Conservation (phyloP, 2,329 filamentous ascomycete genomes). For the Endoconidiophora polonica region DNA sequence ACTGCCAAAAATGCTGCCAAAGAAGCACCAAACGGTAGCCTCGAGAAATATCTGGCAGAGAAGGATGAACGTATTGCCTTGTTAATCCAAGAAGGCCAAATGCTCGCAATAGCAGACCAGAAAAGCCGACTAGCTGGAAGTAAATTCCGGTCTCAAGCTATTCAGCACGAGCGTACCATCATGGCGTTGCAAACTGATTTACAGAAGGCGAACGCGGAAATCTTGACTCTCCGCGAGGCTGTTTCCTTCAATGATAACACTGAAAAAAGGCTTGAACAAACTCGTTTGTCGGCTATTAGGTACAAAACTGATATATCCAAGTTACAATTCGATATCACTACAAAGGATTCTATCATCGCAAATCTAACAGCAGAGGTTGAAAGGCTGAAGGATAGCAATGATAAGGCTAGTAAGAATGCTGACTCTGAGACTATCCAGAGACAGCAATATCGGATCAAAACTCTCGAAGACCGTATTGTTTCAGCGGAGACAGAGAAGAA, state of each 20-base stretch:
- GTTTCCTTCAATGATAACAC: conserved; percentile 23
- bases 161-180: conserved; percentile 48
- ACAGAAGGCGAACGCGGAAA: not conserved
- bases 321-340: conserved; percentile 44
- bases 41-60: conserved; percentile 67
- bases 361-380: conserved; percentile 55
- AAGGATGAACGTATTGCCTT: conserved; percentile 82
- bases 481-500: conserved; percentile 68
- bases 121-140: conserved; percentile 72
- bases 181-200: conserved; percentile 36
- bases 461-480: conserved; percentile 39
- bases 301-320: conserved; percentile 30
- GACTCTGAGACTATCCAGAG: conserved; percentile 46
- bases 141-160: conserved; percentile 52
- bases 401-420: conserved; percentile 28
- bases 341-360: conserved; percentile 46
- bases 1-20: conserved; percentile 52
- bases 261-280: conserved; percentile 28
- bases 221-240: conserved; percentile 16
- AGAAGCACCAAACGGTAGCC: conserved; percentile 44
- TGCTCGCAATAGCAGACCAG: conserved; percentile 70
- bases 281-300: conserved; percentile 17
- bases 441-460: conserved; percentile 35
- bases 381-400: conserved; percentile 46
- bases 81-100: conserved; percentile 83